phyloP scores from a whole-genome alignment of 2,329 filamentous ascomycete genomes.

The Beauveria medogensis region DNA sequence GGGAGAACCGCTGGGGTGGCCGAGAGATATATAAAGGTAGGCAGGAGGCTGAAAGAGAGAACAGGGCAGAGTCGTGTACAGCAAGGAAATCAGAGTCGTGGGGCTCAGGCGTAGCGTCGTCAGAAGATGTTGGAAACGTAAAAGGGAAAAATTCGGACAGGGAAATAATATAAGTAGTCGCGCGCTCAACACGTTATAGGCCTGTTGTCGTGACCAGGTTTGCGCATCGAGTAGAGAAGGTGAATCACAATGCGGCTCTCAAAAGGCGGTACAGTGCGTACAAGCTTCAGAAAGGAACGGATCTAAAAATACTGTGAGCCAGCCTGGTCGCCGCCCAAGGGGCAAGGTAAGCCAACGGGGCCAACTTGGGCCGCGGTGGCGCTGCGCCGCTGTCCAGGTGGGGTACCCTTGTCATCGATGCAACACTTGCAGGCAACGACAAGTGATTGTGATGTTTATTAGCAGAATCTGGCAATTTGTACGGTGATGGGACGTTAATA shows the following conservation, averaged over 20 bases:
- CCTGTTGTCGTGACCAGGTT: neutral
- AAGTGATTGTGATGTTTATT: no score
- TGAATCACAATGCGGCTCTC: neutral
- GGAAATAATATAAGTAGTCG: neutral
- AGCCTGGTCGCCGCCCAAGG: neutral
- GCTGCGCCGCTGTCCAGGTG: neutral
- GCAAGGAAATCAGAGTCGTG: neutral
- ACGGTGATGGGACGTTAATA: no score
- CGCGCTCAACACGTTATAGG: neutral
- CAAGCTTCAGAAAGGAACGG: neutral
- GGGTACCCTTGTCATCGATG: neutral
- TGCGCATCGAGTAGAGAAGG: neutral
- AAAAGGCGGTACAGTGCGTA: neutral
- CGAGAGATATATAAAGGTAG: neutral
- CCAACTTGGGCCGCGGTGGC: slow-evolving; percentile 4
- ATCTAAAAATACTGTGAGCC: neutral
- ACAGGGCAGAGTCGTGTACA: neutral
- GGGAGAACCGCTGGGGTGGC: neutral
- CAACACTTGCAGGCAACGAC: neutral
- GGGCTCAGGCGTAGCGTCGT: neutral
- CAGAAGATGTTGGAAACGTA: neutral
- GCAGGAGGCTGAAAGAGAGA: neutral
- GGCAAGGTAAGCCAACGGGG: neutral
- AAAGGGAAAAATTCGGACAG: neutral
- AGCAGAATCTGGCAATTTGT: no score